Evolutionary conservation across 2,329 filamentous ascomycete species (phyloP).

Genomic region (Huntiella moniliformis): DNA sequence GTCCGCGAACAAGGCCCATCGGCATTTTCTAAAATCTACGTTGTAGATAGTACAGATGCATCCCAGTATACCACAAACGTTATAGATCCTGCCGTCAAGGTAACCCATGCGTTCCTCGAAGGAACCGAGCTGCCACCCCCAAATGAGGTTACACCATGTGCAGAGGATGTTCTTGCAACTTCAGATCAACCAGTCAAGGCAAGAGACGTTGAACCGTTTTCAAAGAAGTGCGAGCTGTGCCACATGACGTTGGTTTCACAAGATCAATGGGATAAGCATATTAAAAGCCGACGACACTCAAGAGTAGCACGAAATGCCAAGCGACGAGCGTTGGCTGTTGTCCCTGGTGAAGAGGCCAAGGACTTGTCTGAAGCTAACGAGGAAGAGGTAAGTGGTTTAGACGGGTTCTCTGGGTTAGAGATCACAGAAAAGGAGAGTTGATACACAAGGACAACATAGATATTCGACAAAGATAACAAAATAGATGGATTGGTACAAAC

Average conservation of each 20-base stretch:
- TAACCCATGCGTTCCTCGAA: constrained; percentile 46
- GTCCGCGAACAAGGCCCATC: constrained; percentile 35
- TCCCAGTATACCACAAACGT: constrained; percentile 44
- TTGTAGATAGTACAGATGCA: constrained; percentile 64
- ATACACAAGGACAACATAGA: background rate
- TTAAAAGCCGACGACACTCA: constrained; percentile 21
- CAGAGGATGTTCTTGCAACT: constrained; percentile 30
- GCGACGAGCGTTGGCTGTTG: constrained; percentile 20
- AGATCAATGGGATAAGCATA: constrained; percentile 24
- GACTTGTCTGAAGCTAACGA: constrained; percentile 1
- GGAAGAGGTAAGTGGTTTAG: background rate
- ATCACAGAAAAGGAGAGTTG: background rate
- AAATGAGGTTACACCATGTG: constrained; percentile 26
- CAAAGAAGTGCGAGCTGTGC: constrained; percentile 56
- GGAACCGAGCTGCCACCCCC: constrained; percentile 35
- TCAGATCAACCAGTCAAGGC: constrained; percentile 23
- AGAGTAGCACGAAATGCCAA: constrained; percentile 19
- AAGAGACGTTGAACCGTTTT: constrained; percentile 31
- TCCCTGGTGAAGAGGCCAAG: constrained; percentile 9
- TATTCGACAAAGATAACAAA: background rate
- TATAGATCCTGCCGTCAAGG: constrained; percentile 38
- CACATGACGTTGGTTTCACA: constrained; percentile 41
- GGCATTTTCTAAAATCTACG: constrained; percentile 42
- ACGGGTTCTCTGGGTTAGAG: background rate
- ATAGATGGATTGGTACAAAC: background rate